Evolutionary conservation across 202 grass and related monocot genomes (phyloP).

Genomic region (Schoenoplectus tabernaemontani): DNA sequence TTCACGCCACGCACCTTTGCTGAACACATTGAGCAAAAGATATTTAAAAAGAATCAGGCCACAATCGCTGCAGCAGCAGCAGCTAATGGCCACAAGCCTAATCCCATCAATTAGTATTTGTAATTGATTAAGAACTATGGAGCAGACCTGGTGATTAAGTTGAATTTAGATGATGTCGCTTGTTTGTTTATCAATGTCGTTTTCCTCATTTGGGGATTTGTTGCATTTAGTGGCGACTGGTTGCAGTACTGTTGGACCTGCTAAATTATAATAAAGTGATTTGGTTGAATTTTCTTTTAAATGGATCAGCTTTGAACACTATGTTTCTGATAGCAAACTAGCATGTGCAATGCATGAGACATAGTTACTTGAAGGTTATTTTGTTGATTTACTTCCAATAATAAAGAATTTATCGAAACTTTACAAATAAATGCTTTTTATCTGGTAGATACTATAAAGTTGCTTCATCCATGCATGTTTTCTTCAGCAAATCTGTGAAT

Average conservation of each 20-base stretch:
- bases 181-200: not conserved
- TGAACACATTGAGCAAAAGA: conserved; percentile 63
- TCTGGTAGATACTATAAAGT: not conserved
- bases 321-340: not conserved
- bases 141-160: not conserved
- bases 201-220: not conserved
- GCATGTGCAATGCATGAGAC: not conserved
- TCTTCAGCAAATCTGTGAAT: no score
- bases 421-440: not conserved
- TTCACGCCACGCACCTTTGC: conserved; percentile 70
- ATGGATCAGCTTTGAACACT: not conserved
- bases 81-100: not conserved
- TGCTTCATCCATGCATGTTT: not conserved
- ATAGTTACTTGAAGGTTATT: not conserved
- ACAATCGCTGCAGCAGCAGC: not conserved
- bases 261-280: not conserved
- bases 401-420: not conserved
- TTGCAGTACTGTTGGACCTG: not conserved
- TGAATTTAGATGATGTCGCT: not conserved
- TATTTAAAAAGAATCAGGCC: conserved; percentile 53
- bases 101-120: not conserved
- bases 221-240: not conserved
- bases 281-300: not conserved
- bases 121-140: not conserved
- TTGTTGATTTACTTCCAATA: not conserved